Evolutionary conservation across 78 protist genomes (phyloP).

Genomic region (Dictyostelium brefeldianum): DNA sequence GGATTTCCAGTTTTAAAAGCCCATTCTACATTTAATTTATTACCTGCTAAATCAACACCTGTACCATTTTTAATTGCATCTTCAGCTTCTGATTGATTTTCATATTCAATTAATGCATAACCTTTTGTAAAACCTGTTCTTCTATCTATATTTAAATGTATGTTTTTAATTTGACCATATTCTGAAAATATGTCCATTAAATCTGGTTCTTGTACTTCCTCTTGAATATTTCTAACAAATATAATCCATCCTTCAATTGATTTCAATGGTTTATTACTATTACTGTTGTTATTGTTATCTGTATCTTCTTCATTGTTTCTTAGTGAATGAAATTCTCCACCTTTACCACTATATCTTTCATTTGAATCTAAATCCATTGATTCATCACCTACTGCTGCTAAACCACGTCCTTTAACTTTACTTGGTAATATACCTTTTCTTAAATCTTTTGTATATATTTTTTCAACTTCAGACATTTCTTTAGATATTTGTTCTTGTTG

Average conservation of each 20-base stretch:
- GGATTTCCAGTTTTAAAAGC: constrained; percentile 68
- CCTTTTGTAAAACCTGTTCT: constrained; percentile 94
- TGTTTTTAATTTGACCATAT: constrained; percentile 90
- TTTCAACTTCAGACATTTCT: constrained; percentile 38
- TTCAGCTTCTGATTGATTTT: constrained; percentile 78
- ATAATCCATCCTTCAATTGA: constrained; percentile 96
- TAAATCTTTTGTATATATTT: constrained; percentile 44
- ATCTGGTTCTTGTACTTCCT: constrained; percentile 95
- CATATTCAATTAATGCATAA: constrained; percentile 92
- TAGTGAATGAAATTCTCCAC: constrained; percentile 50
- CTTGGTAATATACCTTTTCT: constrained; percentile 68
- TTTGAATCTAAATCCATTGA: constrained; percentile 37
- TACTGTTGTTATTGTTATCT: too few relatives aligned
- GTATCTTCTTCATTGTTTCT: not conserved
- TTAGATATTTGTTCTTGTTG: not conserved
- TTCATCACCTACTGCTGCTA: not conserved
- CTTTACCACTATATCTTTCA: constrained; percentile 46
- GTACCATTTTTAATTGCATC: constrained; percentile 76
- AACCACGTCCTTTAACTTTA: constrained; percentile 63
- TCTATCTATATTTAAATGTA: constrained; percentile 93
- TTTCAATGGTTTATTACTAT: constrained; percentile 30
- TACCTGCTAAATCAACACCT: constrained; percentile 65
- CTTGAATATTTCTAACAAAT: constrained; percentile 90
- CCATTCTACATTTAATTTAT: constrained; percentile 82
- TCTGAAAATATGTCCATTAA: constrained; percentile 91